phyloP scores from a whole-genome alignment of 305 asterid genomes.

The Rubia tinctorum region DNA sequence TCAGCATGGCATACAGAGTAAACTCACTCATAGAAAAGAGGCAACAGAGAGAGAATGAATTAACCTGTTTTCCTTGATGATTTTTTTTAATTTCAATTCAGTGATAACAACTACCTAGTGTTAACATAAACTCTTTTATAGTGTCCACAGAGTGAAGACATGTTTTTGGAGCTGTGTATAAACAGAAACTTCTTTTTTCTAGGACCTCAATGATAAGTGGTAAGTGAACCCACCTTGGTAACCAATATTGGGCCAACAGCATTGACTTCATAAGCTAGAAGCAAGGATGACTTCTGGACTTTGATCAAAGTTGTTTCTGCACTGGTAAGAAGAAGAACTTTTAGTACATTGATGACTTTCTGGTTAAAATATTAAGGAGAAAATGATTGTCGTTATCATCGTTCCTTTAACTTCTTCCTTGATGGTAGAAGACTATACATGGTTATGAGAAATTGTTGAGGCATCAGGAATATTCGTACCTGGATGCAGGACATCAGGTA shows the following conservation, averaged over 20 bases:
- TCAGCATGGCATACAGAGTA: not conserved
- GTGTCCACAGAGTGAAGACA: not conserved
- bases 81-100: not conserved
- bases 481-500: conserved; percentile 74
- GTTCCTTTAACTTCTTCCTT: not conserved
- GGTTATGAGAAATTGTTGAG: conserved; percentile 1
- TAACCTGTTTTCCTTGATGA: not conserved
- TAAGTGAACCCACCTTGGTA: conserved; percentile 56
- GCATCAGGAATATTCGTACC: conserved; percentile 36
- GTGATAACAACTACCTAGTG: not conserved
- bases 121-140: not conserved
- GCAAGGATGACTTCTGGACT: conserved; percentile 70
- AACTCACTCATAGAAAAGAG: not conserved
- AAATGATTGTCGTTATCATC: not conserved
- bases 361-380: conserved; percentile 5
- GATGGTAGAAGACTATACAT: conserved; percentile 7
- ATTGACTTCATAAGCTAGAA: conserved; percentile 80
- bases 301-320: conserved; percentile 93
- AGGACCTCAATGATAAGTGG: not conserved
- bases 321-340: conserved; percentile 35
- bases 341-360: conserved; percentile 19
- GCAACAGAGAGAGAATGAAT: not conserved
- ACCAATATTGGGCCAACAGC: conserved; percentile 87
- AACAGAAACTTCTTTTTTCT: not conserved
- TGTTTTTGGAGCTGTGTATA: not conserved